Percentiles rank a stretch among this genome's conserved stretches.
phyloP scores from a whole-genome alignment of 2,329 filamentous ascomycete genomes.

The Falciphora oryzae region DNA sequence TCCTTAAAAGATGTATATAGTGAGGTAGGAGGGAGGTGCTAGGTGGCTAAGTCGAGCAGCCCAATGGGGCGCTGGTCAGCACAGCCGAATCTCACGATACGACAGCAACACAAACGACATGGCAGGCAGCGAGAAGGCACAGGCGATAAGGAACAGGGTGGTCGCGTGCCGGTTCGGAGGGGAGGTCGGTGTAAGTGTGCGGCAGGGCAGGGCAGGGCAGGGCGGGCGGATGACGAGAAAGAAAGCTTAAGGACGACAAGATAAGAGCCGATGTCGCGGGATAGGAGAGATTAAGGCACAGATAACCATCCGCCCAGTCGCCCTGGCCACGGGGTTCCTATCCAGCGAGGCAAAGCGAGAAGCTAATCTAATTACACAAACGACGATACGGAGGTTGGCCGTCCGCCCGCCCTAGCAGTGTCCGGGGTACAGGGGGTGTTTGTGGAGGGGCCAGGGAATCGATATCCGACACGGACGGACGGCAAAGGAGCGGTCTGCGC shows the following conservation, averaged over 20 bases:
- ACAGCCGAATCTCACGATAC: neutral
- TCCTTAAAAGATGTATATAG: neutral
- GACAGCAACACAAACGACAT: neutral
- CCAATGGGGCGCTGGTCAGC: neutral
- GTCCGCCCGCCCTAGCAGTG: neutral
- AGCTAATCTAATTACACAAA: neutral
- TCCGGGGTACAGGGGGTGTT: neutral
- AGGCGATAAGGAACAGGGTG: neutral
- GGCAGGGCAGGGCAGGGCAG: neutral
- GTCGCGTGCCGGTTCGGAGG: neutral
- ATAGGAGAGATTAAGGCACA: neutral
- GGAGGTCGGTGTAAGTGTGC: neutral
- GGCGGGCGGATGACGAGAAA: neutral
- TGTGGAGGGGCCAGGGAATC: neutral
- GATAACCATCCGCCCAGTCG: neutral
- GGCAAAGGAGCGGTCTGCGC: neutral
- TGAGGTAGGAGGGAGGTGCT: neutral
- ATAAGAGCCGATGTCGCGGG: neutral
- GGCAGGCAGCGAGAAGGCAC: neutral
- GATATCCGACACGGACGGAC: neutral
- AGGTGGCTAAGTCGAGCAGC: neutral
- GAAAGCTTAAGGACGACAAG: neutral
- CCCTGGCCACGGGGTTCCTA: neutral
- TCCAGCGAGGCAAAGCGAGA: too few species aligned
- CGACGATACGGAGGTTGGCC: neutral